phyloP scores from a whole-genome alignment of 768 basidiomycete genomes.

The Agaricus subrufescens region DNA sequence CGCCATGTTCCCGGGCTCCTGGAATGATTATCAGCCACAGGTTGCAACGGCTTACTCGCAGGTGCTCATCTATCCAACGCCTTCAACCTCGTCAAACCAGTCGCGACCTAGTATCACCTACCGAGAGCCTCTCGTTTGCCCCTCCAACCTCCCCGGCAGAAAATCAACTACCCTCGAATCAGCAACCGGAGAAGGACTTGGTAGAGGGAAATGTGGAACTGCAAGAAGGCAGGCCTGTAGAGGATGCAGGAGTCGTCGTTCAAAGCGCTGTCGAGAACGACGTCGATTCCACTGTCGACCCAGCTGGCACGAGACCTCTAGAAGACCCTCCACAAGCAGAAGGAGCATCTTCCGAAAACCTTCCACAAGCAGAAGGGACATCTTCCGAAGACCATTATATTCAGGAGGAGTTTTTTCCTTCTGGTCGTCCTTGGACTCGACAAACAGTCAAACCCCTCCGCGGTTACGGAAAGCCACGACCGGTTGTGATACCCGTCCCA shows the following conservation, averaged over 20 bases:
- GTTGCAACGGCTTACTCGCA: background rate
- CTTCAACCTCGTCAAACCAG: background rate
- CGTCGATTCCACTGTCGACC: background rate
- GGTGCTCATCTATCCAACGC: background rate
- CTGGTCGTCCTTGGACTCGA: slow-evolving; percentile 8
- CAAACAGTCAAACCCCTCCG: slow-evolving; percentile 2
- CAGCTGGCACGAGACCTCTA: background rate
- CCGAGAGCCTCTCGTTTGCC: slow-evolving; percentile 2
- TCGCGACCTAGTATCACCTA: background rate
- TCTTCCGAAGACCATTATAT: background rate
- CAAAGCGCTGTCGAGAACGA: background rate
- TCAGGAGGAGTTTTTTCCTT: background rate
- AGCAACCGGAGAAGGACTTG: background rate
- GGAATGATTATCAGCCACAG: background rate
- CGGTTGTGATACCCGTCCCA: slow-evolving; percentile 1
- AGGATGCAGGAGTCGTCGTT: background rate
- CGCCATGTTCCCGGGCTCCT: slow-evolving; percentile 17
- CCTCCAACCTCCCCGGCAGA: background rate
- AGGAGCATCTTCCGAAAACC: background rate
- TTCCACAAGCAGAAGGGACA: too few species aligned
- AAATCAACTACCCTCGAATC: background rate
- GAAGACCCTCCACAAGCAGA: background rate
- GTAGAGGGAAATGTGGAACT: background rate
- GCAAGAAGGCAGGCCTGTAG: background rate
- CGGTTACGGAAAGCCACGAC: background rate